Evolutionary conservation across 1,284 basidiomycete species (phyloP).

Genomic region (Fistulinella cinereoalba): DNA sequence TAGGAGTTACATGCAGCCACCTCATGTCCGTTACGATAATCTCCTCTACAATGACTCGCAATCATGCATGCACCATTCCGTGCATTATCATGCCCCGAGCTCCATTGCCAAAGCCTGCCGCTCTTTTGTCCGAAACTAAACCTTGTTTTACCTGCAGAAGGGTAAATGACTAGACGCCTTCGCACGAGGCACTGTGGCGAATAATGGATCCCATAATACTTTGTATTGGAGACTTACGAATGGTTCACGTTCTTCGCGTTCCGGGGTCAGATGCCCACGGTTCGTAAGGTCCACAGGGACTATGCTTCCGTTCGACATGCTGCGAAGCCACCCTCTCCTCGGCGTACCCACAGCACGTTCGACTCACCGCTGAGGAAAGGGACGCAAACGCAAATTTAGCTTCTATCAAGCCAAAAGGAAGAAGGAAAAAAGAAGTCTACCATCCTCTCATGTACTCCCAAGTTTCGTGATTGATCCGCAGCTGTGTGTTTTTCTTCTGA

Average conservation of each 20-base stretch:
- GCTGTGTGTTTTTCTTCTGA: constrained; percentile 6
- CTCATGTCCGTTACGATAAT: constrained; percentile 26
- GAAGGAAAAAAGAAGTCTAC: not conserved
- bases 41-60: constrained; percentile 5
- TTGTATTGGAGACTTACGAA: constrained; percentile 8
- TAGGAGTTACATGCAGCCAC: constrained; percentile 21
- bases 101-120: constrained; percentile 22
- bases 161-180: not conserved
- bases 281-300: not conserved
- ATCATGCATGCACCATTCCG: not conserved
- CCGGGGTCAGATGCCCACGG: not conserved
- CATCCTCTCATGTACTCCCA: not conserved
- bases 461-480: not conserved
- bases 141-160: constrained; percentile 1
- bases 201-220: not conserved
- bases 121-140: constrained; percentile 8
- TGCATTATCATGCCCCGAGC: constrained; percentile 5
- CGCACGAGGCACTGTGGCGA: constrained; percentile 6
- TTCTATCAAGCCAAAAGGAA: not conserved
- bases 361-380: not conserved
- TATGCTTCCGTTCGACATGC: constrained; percentile 3
- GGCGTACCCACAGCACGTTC: constrained; percentile 10
- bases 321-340: constrained; percentile 9
- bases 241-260: constrained; percentile 2
- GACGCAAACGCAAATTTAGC: not conserved